These are phyloP conservation scores for Ulmus americana DNA, from an alignment of 331 rosid genomes.

Conservation along the genomic window DNA sequence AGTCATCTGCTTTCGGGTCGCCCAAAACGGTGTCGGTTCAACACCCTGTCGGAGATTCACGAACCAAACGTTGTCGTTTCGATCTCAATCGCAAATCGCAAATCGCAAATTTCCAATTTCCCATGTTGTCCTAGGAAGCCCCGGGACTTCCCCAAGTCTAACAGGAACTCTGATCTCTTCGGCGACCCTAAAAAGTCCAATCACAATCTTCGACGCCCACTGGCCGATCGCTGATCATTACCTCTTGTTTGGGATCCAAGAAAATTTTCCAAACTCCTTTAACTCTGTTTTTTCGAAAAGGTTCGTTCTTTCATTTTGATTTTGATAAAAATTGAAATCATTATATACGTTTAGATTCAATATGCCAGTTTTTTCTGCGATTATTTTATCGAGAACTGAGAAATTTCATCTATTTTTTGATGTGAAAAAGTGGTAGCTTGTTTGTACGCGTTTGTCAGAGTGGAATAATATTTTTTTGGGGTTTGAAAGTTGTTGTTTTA, in stretches of 20 bases:
- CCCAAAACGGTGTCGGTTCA: slow-evolving; percentile 9
- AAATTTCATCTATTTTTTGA: neutral
- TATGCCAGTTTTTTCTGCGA: neutral
- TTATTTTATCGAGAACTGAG: slow-evolving; percentile 14
- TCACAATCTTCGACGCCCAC: neutral
- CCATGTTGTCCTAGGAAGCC: slow-evolving; percentile 7
- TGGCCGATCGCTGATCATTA: slow-evolving; percentile 13
- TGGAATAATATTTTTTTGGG: neutral
- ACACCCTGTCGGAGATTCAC: neutral
- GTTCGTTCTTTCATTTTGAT: slow-evolving; percentile 3
- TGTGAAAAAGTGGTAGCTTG: neutral
- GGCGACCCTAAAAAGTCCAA: slow-evolving; percentile 24
- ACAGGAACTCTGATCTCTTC: slow-evolving; percentile 20
- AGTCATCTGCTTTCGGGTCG: neutral
- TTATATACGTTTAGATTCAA: neutral
- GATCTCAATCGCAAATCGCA: neutral
- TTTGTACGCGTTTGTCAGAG: slow-evolving; percentile 6
- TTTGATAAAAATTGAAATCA: neutral
- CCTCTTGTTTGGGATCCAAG: slow-evolving; percentile 21
- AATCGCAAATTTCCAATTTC: slow-evolving; percentile 8
- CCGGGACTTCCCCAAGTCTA: slow-evolving; percentile 7
- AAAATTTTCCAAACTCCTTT: slow-evolving; percentile 5
- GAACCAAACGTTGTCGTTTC: neutral
- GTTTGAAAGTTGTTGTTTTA: neutral
- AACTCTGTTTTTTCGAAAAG: neutral